Conservation (phyloP, 2,329 filamentous ascomycete species). For the Alternaria sp. region DNA sequence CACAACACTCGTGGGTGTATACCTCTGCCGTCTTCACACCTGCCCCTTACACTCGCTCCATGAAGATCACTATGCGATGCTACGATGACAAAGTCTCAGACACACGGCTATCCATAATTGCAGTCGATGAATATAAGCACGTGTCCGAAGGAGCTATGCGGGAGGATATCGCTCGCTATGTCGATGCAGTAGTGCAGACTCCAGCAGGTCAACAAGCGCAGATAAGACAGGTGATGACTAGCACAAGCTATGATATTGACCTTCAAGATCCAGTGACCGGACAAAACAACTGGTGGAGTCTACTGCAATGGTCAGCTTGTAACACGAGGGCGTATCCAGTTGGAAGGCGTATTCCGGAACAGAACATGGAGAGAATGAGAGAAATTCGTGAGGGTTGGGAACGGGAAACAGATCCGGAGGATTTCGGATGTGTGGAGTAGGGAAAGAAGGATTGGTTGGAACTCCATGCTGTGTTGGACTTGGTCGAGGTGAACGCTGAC, state of each 20-base stretch:
- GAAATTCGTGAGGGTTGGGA: not conserved
- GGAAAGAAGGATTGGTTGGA: not conserved
- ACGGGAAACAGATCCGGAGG: not conserved
- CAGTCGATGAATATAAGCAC: not conserved
- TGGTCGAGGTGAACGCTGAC: not conserved
- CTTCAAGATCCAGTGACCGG: slow-evolving; percentile 1
- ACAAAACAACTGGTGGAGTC: not conserved
- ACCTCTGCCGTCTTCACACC: not conserved
- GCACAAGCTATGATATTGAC: not conserved
- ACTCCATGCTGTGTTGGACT: not conserved
- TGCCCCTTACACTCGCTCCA: not conserved
- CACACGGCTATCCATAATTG: not conserved
- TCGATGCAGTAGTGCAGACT: not conserved
- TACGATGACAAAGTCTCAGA: not conserved
- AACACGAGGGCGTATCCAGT: not conserved
- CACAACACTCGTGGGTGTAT: not conserved
- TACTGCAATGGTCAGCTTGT: not conserved
- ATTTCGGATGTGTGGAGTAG: not conserved
- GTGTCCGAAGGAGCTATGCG: not conserved
- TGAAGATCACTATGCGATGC: not conserved
- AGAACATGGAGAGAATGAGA: not conserved
- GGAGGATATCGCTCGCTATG: not conserved
- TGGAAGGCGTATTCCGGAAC: not conserved
- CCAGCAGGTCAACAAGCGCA: not conserved
- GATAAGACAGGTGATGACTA: not conserved